Base-by-base conservation (phyloP, 2,329 filamentous ascomycete species). In the Talaromyces verruculosus region DNA sequence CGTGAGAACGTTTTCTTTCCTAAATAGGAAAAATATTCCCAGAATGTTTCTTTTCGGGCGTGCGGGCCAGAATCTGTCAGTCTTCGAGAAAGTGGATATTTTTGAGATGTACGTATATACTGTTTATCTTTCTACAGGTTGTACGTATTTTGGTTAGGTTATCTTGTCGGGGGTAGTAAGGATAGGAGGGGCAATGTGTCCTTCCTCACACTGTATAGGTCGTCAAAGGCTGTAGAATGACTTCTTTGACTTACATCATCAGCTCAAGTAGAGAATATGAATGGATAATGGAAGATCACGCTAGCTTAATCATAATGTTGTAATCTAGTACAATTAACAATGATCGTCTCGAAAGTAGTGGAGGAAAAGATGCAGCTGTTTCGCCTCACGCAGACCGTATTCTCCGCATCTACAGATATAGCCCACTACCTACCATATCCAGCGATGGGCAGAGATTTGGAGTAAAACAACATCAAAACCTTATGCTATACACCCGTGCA, bases 21-120 rank as follows among this genome's bases (percentile, higher is more conserved):
- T 4, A 63, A 66, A 51, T 58, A 63, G 63, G 66, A 60, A 67
- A 67, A 66, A 59, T 13, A 19, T 65, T 67, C 66, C 66, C 47
- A 30, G 25, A 30, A 30, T 15, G 15, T n/a, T n/a, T 15, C 37
- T 37, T 57, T 39, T 39, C 33, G 5, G 30, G 11, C 30, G 4
- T 37, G 19, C 25, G 5, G 10, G 51, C n/a, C n/a, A 22, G 17
- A 37, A 22, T 15, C 30, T 35, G 53, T 57, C 5, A 37, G 19
- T 25, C 33, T 39, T 15, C 25, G 15, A 7, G 53, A 37, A 39
- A 22, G 53, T 37, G 53, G 51, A 37, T 19, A 10, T 22, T 11
- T 15, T 22, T 5, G 3, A 15, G 11, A 5, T 37, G 8, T 22
- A 37, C 11, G 35, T 13, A 19, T 13, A 19, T 41, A 41, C 39